A percentile compares a stretch with the other conserved stretches of the same genome.
phyloP scores from a whole-genome alignment of 805 yeast species.

The Lachancea fermentati region DNA sequence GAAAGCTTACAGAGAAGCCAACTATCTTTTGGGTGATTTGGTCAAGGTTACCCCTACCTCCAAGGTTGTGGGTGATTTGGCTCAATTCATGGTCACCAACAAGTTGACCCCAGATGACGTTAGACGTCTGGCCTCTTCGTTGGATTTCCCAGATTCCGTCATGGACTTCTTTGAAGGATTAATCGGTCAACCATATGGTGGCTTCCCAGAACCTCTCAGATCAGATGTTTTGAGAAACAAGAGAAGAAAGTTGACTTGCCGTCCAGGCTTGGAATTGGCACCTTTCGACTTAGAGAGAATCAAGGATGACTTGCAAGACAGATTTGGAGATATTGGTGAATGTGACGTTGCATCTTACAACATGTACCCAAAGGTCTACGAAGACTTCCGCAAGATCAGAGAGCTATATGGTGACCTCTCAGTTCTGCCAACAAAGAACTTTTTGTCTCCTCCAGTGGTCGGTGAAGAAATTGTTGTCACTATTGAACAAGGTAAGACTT shows the following conservation, averaged over 20 bases:
- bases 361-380: conserved; percentile 98
- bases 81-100: conserved; percentile 99
- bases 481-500: conserved; percentile 90
- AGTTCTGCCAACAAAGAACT: conserved; percentile 87
- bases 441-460: conserved; percentile 79
- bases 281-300: conserved; percentile 76
- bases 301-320: conserved; percentile 63
- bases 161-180: conserved; percentile 98
- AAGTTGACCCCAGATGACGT: conserved; percentile 84
- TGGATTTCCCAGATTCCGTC: conserved; percentile 98
- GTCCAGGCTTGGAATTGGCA: conserved; percentile 88
- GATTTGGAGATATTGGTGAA: conserved; percentile 79
- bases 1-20: conserved; percentile 89
- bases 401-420: conserved; percentile 89
- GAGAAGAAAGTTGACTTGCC: conserved; percentile 79
- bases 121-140: conserved; percentile 73
- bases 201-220: conserved; percentile 99
- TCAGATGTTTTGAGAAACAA: conserved; percentile 84
- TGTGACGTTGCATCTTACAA: conserved; percentile 90
- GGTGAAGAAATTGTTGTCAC: conserved; percentile 86
- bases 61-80: conserved; percentile 99
- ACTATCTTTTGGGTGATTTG: conserved; percentile 85
- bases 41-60: conserved; percentile 99
- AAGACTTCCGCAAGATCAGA: conserved; percentile 66
- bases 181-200: conserved; percentile 99